A percentile compares a stretch with the other conserved stretches of the same genome.
These are phyloP conservation scores for Chlamydomonas sphaeroides DNA, from an alignment of 139 green algal species.

Conservation along the genomic window DNA sequence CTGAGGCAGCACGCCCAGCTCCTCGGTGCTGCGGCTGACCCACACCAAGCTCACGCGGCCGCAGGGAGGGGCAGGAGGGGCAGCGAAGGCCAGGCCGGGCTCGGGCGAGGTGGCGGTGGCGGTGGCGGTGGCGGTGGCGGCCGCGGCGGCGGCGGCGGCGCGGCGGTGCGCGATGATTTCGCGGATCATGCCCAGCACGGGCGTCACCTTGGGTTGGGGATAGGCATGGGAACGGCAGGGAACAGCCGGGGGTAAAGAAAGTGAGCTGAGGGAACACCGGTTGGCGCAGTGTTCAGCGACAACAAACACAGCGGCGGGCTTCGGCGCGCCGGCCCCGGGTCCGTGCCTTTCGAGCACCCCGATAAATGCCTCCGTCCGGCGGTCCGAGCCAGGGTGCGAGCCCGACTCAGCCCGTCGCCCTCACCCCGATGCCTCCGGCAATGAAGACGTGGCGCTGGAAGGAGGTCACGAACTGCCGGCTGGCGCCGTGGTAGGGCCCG, in stretches of 20 bases:
- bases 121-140: background rate
- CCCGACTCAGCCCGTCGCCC: no score
- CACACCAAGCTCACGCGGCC: background rate
- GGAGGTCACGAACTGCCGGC: background rate
- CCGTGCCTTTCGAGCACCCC: no score
- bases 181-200: conserved; percentile 18
- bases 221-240: background rate
- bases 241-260: background rate
- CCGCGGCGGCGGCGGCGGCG: background rate
- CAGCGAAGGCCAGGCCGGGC: no score
- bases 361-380: no score
- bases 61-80: background rate
- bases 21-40: conserved; percentile 14
- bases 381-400: no score
- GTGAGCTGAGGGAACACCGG: no score
- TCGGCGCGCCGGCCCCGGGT: no score
- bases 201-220: background rate
- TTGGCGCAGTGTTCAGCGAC: no score
- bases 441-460: conserved; percentile 10
- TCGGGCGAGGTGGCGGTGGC: no score
- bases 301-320: background rate
- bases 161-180: conserved; percentile 18
- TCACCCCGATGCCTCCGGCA: conserved; percentile 27
- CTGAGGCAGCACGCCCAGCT: background rate
- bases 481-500: conserved; percentile 19